Base-by-base conservation (phyloP, 2,329 filamentous ascomycete genomes). In the Microdochium nivale region DNA sequence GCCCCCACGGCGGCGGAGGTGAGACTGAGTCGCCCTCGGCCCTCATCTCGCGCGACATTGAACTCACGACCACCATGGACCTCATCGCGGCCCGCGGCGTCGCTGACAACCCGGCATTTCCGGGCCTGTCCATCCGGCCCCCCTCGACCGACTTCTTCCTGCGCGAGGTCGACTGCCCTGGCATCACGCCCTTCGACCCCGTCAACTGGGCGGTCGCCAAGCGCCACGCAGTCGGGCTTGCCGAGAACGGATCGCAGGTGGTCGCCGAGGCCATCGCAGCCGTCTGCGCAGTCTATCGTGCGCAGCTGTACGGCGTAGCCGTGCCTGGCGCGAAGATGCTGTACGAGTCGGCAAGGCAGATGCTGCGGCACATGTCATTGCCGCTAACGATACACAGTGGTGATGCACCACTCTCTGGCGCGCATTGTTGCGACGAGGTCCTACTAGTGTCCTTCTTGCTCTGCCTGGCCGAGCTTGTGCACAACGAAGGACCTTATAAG, bases 1-100 rank as follows among this genome's bases (percentile, higher is more conserved):
- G 33, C 16, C 49, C 14, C 9, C 35, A 23, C 5, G 33, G 51
- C 43, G n/a, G n/a, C n/a, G n/a, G n/a, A n/a, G n/a, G n/a, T n/a
- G 50, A 55, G 5, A 27, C 47, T 3, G 50, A 40, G 23, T 54
- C 56, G 13, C 56, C 52, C 1, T 49, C 47, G 21, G 51, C 46
- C 40, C 35, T 56, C 14, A 59, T 56, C 52, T 60, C 58, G 11
- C 54, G 54, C n/a, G 54, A 57, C 24, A 60, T 60, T 27, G 51
- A 59, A 24, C 50, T 60, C 23, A 60, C 57, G 16, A 59, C 57
- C 1, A 54, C 54, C 1, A 60, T 60, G 40, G 57, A 60, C 25
- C 32, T 55, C 5, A 24, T 59, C 35, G 50, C 53, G 5, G 51
- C 52, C 7, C 47, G 49, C 11, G 49, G 51, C 14, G n/a, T 37